Evolutionary conservation across 768 basidiomycete species (phyloP), one percentile per base, ranked within the genome.

Genomic region (Collybia sp.): DNA sequence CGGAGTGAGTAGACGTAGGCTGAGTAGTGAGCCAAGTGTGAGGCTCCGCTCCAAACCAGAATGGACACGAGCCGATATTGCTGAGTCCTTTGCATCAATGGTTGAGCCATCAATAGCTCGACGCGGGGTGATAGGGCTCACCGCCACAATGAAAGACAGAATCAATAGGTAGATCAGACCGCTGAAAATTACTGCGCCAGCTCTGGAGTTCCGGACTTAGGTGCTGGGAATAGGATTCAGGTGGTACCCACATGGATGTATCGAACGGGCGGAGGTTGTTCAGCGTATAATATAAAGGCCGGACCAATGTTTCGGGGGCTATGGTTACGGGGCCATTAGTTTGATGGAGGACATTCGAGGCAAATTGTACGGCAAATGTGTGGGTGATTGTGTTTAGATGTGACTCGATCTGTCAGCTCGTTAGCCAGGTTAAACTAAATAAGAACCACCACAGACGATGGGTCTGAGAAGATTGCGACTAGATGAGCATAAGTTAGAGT

Each of bases 251-350:
- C 69, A 70, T 71, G 35, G 73, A 66, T 15, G 71, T 56, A 45
- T 79, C 68, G 41, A 79, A 79, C 6, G 77, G 77, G 18, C 68
- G 62, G 3, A 72, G 45, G 40, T 79, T 76, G 15, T 62, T 41
- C 3, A 71, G 32, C 0, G 52, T 65, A 46, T 67, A 78, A 42
- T 57, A 56, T 3, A 74, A 45, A 2, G 77, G 71, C 17, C 59
- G 54, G 9, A 63, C 56, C 12, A 79, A 57, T 6, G 75, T 55
- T 30, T 55, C 47, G 1, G 76, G 75, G 2, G 75, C 70, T 1
- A 48, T 59, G 35, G 39, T 46, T 25, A 72, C 53, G 15, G 78
- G 52, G 8, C 46, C 33, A 3, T 41, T 25, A 8, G 25, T 25
- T 25, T 25, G 25, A n/a, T n/a, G n/a, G n/a, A n/a, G n/a, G 25